Conservation (phyloP, 306 rosid genomes). For the Inga leiocalycina region DNA sequence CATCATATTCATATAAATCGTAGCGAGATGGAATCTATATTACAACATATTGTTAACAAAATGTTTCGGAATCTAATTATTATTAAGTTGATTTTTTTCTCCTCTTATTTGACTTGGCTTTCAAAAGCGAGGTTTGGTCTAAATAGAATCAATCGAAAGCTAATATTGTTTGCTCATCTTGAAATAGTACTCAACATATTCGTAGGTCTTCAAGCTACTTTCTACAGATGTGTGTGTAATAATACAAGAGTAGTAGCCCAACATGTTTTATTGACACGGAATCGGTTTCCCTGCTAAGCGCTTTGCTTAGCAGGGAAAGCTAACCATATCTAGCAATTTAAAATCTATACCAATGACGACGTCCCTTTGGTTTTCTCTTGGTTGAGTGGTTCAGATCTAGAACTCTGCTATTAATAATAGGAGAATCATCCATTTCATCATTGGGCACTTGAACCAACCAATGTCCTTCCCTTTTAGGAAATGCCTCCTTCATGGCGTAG, state of each 20-base stretch:
- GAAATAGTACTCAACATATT: neutral
- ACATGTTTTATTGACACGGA: neutral
- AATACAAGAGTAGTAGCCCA: neutral
- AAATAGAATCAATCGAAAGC: neutral
- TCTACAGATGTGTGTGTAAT: neutral
- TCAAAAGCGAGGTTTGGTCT: neutral
- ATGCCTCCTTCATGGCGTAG: neutral
- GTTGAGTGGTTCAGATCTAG: neutral
- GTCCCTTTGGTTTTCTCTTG: neutral
- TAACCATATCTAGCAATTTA: neutral
- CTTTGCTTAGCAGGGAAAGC: no score
- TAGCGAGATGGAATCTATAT: neutral
- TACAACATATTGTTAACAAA: neutral
- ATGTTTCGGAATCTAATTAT: no score
- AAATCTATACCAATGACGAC: neutral
- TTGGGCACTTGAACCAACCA: neutral
- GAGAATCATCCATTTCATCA: conserved; percentile 1
- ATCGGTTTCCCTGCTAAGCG: no score
- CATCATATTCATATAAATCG: neutral
- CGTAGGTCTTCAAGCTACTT: no score
- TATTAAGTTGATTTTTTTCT: neutral
- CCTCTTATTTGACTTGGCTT: neutral
- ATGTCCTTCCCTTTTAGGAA: neutral
- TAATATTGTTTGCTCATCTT: neutral
- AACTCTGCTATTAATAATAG: neutral